These are phyloP conservation scores for Amaranthus tricolor DNA, from an alignment of 179 eudicot species.

Conservation along the genomic window DNA sequence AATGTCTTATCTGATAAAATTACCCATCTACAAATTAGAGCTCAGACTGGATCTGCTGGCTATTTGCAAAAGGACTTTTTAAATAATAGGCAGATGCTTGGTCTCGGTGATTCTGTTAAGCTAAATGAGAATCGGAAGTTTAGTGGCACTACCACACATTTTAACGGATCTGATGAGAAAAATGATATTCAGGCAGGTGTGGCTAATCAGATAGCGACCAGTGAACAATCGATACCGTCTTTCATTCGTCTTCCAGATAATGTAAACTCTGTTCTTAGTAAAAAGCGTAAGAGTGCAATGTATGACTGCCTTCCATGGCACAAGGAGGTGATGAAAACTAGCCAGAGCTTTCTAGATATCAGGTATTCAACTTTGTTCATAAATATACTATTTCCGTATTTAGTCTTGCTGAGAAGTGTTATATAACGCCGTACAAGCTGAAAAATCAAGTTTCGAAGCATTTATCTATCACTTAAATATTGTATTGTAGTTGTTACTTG, in stretches of 20 bases:
- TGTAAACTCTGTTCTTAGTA: slow-evolving; percentile 23
- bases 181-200: background rate
- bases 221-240: slow-evolving; percentile 26
- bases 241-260: slow-evolving; percentile 26
- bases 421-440: background rate
- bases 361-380: slow-evolving; percentile 32
- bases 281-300: slow-evolving; percentile 48
- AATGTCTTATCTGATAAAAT: slow-evolving; percentile 21
- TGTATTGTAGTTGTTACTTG: background rate
- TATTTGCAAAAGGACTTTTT: background rate
- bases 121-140: background rate
- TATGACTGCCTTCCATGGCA: slow-evolving; percentile 54
- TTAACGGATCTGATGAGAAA: background rate
- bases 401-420: background rate
- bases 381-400: background rate
- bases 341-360: slow-evolving; percentile 33
- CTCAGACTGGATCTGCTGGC: no score
- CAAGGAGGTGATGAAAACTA: slow-evolving; percentile 42
- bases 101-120: slow-evolving; percentile 22
- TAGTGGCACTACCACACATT: background rate
- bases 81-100: slow-evolving; percentile 52
- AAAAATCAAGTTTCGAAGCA: no score
- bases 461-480: background rate
- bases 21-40: slow-evolving; percentile 41
- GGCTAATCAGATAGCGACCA: background rate